A percentile compares a stretch with the other conserved stretches of the same genome.
These are phyloP conservation scores for Xerocomus minutiporus DNA, from an alignment of 1,284 basidiomycete species.

Conservation along the genomic window DNA sequence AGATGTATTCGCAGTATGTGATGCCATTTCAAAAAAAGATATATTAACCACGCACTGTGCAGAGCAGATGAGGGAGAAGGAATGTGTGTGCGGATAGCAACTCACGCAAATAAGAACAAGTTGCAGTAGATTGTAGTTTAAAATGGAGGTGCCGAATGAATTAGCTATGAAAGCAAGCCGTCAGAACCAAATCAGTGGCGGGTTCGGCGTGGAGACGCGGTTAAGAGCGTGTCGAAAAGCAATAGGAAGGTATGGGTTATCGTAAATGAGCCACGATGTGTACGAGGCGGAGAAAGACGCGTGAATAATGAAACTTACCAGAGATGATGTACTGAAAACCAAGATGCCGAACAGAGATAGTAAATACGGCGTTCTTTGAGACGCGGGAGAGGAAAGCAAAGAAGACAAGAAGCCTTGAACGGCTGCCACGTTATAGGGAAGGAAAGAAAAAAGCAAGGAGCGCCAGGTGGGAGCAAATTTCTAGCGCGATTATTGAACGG, in stretches of 20 bases:
- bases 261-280: conserved; percentile 34
- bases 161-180: conserved; percentile 32
- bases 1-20: conserved; percentile 45
- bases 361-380: conserved; percentile 13
- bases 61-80: conserved; percentile 18
- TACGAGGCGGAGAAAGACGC: conserved; percentile 37
- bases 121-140: conserved; percentile 32
- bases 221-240: conserved; percentile 27
- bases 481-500: conserved; percentile 33
- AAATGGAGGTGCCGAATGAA: conserved; percentile 33
- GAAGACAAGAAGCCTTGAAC: conserved; percentile 10
- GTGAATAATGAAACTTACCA: conserved; percentile 32
- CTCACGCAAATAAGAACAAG: conserved; percentile 31
- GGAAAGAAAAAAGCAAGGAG: conserved; percentile 23
- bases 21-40: conserved; percentile 43
- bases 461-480: conserved; percentile 32
- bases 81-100: conserved; percentile 10
- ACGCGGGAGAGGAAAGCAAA: conserved; percentile 15
- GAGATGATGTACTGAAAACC: conserved; percentile 32
- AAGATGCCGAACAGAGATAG: conserved; percentile 18
- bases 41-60: conserved; percentile 32
- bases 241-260: conserved; percentile 18
- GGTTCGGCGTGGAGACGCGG: conserved; percentile 31
- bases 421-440: conserved; percentile 18
- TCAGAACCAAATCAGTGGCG: conserved; percentile 13